phyloP scores from a whole-genome alignment of 768 basidiomycete species.

The Russula griseocarnosa region DNA sequence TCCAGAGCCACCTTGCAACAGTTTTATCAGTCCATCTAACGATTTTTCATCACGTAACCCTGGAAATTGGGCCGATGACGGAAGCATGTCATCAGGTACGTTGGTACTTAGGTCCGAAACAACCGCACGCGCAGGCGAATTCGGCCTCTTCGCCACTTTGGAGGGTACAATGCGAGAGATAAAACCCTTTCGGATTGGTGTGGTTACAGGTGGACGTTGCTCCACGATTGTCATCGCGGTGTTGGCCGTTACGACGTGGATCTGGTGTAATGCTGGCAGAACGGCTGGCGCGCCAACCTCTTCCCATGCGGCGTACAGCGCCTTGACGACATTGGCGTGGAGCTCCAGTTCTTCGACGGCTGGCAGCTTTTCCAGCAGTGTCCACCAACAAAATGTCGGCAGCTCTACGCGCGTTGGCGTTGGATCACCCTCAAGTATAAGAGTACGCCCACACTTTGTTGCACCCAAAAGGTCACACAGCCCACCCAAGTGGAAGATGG shows the following conservation, averaged over 20 bases:
- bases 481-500: slow-evolving; percentile 7
- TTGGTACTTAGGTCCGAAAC: background rate
- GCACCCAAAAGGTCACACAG: slow-evolving; percentile 11
- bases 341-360: slow-evolving; percentile 13
- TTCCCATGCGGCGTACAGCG: slow-evolving; percentile 10
- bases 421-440: slow-evolving; percentile 10
- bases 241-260: background rate
- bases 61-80: background rate
- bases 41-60: background rate
- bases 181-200: background rate
- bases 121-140: background rate
- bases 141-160: background rate
- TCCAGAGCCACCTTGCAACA: slow-evolving; percentile 3
- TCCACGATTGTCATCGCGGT: background rate
- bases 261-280: slow-evolving; percentile 4
- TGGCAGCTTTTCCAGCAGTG: slow-evolving; percentile 8
- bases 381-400: slow-evolving; percentile 9
- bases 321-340: background rate
- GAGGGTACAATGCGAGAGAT: slow-evolving; percentile 20
- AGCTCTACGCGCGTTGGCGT: background rate
- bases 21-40: background rate
- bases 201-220: background rate
- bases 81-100: background rate
- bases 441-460: background rate
- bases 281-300: slow-evolving; percentile 8